Evolutionary conservation across 2,329 filamentous ascomycete genomes (phyloP).

Genomic region (Lachnellula arida): DNA sequence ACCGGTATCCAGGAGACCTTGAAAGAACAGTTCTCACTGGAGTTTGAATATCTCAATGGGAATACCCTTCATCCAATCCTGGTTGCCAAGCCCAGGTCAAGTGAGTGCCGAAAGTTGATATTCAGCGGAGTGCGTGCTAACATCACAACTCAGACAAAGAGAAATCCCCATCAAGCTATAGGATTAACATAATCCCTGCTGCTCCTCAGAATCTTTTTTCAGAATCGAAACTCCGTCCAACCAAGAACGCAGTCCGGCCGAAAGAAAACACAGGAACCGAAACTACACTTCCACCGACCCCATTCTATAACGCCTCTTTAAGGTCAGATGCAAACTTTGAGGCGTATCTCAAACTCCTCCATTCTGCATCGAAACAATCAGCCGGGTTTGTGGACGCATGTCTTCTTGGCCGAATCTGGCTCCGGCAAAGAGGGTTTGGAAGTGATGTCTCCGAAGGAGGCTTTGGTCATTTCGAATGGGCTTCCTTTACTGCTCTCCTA

Average conservation of each 20-base stretch:
- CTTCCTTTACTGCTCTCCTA: conserved; percentile 71
- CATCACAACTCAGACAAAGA: conserved; percentile 31
- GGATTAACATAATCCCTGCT: conserved; percentile 74
- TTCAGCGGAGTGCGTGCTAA: background rate
- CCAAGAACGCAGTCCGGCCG: conserved; percentile 64
- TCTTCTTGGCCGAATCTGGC: conserved; percentile 80
- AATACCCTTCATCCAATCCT: conserved; percentile 73
- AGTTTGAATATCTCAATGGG: conserved; percentile 64
- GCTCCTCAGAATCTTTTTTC: conserved; percentile 66
- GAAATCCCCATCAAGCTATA: conserved; percentile 38
- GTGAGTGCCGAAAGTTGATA: conserved; percentile 4
- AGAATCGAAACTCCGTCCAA: conserved; percentile 63
- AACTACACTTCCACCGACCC: conserved; percentile 49
- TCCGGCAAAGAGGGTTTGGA: conserved; percentile 79
- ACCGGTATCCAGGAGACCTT: conserved; percentile 59
- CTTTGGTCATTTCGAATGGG: conserved; percentile 92
- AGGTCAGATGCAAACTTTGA: conserved; percentile 72
- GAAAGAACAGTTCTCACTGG: conserved; percentile 49
- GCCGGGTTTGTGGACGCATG: conserved; percentile 70
- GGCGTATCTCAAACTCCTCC: conserved; percentile 69
- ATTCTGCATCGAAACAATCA: conserved; percentile 58
- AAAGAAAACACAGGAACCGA: conserved; percentile 44
- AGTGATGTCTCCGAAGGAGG: conserved; percentile 69
- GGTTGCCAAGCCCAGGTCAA: conserved; percentile 36
- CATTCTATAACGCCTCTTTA: conserved; percentile 85